phyloP scores from a whole-genome alignment of 2,329 filamentous ascomycete species.

The Aspergillus fructus region DNA sequence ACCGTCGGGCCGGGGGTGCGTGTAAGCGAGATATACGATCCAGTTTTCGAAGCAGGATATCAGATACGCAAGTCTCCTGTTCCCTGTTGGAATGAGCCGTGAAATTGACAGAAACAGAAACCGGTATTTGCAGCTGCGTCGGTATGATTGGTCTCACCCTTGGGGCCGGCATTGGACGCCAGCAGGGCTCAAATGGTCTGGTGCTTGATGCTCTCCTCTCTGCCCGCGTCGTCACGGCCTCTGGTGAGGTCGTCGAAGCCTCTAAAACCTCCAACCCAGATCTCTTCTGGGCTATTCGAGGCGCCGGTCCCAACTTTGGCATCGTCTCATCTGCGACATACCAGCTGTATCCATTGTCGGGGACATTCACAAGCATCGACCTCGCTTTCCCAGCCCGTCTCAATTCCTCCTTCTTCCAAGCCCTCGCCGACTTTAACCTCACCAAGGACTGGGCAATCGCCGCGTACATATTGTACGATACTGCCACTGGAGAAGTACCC shows the following conservation, averaged over 20 bases:
- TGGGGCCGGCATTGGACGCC: conserved; percentile 17
- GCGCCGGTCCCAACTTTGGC: conserved; percentile 44
- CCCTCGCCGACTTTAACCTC: neutral
- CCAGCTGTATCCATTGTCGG: neutral
- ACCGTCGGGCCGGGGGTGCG: neutral
- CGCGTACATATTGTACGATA: neutral
- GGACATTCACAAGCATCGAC: neutral
- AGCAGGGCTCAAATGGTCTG: conserved; percentile 16
- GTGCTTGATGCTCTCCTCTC: conserved; percentile 15
- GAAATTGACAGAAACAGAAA: neutral
- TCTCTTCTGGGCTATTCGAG: conserved; percentile 44
- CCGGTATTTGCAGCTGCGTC: neutral
- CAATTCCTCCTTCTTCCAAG: neutral
- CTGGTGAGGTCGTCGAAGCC: conserved; percentile 39
- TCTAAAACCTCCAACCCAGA: conserved; percentile 34
- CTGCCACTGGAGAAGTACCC: no score
- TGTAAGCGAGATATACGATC: neutral
- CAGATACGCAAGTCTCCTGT: neutral
- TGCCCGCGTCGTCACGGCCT: conserved; percentile 35
- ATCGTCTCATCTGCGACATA: conserved; percentile 37
- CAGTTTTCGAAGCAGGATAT: neutral
- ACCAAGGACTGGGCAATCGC: neutral
- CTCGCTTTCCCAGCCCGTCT: neutral
- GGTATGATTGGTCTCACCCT: conserved; percentile 14
- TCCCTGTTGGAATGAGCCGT: no score